Evolutionary conservation across 257 asterid species (phyloP).

Genomic region (Solanum corneliomulleri): DNA sequence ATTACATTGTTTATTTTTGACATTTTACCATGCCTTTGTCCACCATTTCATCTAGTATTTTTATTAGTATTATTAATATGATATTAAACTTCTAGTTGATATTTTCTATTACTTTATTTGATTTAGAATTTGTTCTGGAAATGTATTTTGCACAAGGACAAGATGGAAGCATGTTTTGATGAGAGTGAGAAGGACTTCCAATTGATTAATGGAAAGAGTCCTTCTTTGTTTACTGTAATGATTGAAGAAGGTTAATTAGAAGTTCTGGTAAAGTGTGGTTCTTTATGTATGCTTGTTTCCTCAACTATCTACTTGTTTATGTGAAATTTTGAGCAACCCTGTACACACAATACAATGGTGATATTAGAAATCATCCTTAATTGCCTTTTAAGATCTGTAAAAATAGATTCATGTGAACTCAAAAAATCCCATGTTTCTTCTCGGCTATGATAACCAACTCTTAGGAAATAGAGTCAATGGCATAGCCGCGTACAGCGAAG

Average conservation of each 20-base stretch:
- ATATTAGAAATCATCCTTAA: too few relatives aligned
- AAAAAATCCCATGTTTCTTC: too few relatives aligned
- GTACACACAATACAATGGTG: too few relatives aligned
- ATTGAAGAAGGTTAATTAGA: not conserved
- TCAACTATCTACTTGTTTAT: not conserved
- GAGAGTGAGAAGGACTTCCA: not conserved
- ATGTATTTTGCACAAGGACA: too few relatives aligned
- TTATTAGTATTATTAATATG: not conserved
- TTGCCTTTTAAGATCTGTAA: too few relatives aligned
- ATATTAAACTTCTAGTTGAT: not conserved
- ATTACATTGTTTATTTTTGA: not conserved
- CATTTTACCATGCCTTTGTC: not conserved
- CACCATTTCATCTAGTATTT: not conserved
- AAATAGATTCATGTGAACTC: too few relatives aligned
- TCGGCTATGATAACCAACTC: too few relatives aligned
- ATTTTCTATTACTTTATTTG: not conserved
- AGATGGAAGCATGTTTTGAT: not conserved
- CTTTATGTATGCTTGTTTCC: too few relatives aligned
- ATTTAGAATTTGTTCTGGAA: not conserved
- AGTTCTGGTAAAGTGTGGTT: not conserved
- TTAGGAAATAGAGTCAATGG: too few relatives aligned
- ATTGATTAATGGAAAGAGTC: not conserved
- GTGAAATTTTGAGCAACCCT: not conserved
- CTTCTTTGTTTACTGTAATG: constrained; percentile 15
- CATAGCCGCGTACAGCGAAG: too few relatives aligned